Evolutionary conservation across 2,329 filamentous ascomycete genomes (phyloP).

Genomic region (Diaporthe sp.): DNA sequence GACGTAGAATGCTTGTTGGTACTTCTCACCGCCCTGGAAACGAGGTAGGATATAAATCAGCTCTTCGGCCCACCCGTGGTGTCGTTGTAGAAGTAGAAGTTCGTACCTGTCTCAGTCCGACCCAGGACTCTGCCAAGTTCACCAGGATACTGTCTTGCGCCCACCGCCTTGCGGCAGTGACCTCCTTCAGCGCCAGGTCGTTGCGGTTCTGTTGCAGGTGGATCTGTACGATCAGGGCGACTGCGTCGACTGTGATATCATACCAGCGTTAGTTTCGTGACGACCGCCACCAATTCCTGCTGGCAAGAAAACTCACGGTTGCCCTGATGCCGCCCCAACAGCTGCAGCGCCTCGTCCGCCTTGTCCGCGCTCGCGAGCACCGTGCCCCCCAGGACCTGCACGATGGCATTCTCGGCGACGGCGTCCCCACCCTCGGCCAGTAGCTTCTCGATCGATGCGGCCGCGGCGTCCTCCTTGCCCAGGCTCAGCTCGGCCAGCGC

Average conservation of each 20-base stretch:
- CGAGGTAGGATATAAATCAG: neutral
- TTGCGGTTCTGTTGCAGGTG: constrained; percentile 92
- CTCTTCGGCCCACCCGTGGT: neutral
- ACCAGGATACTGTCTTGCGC: constrained; percentile 95
- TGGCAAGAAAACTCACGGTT: constrained; percentile 72
- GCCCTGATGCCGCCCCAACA: constrained; percentile 87
- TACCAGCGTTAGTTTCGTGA: constrained; percentile 45
- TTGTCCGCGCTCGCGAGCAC: constrained; percentile 84
- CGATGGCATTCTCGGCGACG: constrained; percentile 79
- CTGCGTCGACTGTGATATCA: constrained; percentile 72
- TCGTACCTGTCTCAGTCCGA: constrained; percentile 85
- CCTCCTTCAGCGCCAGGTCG: constrained; percentile 92
- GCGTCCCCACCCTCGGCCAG: constrained; percentile 75
- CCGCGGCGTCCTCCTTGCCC: constrained; percentile 73
- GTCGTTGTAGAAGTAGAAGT: neutral
- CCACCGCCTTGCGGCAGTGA: constrained; percentile 88
- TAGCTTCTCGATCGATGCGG: constrained; percentile 75
- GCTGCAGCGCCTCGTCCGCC: constrained; percentile 85
- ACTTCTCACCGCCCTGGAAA: constrained; percentile 89
- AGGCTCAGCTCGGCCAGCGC: constrained; percentile 78
- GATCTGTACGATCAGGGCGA: constrained; percentile 92
- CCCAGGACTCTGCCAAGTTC: constrained; percentile 96
- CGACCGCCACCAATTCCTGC: neutral
- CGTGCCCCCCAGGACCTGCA: constrained; percentile 86
- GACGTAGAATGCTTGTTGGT: constrained; percentile 97